Base-by-base conservation (phyloP, 495 filamentous ascomycete species). In the Margaritispora aquatica region DNA sequence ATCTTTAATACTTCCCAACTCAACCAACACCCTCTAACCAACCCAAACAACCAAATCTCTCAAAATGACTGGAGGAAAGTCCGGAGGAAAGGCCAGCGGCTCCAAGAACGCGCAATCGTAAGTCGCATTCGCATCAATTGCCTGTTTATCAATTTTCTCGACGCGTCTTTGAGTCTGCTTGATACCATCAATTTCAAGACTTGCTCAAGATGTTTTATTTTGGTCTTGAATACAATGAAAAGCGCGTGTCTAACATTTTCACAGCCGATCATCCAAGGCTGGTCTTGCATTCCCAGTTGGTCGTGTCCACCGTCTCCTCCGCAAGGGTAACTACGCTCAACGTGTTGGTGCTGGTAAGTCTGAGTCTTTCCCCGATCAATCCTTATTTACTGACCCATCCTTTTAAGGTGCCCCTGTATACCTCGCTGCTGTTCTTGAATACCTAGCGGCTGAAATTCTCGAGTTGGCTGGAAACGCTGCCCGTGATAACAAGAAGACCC, bases 401-500 rank as follows among this genome's bases (percentile, higher is more conserved):
- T n/a, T n/a, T 62, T 53, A 66, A 83, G 81, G 92, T 84, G 94
- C 94, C 67, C 94, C 94, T 64, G 94, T 98, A 71, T 98, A 98
- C 73, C 88, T 98, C 65, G 94, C 94, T 64, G 94, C 94, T 55
- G 94, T 98, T 36, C 91, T 98, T 38, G 94, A 98, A 81, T 98
- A 98, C 70, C 89, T 98, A 58, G 93, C 94, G 62, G 94, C 94
- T 61, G 94, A 98, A 77, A 97, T 98, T 61, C 92, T 98, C 73
- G 94, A 98, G 79, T 81, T 98, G 78, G 94, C 94, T 73, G 94
- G 94, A 69, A 98, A 98, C 74, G 94, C 94, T 65, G 94, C 94
- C 59, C 93, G 94, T 73, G 94, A 98, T 78, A 97, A 97, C 88
- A 98, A 98, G 90, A 97, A 97, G 87, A 98, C 93, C 62, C 91